Evolutionary conservation across 495 filamentous ascomycete species (phyloP), one percentile per base, ranked within the genome.

Genomic region (Neurospora intermedia): DNA sequence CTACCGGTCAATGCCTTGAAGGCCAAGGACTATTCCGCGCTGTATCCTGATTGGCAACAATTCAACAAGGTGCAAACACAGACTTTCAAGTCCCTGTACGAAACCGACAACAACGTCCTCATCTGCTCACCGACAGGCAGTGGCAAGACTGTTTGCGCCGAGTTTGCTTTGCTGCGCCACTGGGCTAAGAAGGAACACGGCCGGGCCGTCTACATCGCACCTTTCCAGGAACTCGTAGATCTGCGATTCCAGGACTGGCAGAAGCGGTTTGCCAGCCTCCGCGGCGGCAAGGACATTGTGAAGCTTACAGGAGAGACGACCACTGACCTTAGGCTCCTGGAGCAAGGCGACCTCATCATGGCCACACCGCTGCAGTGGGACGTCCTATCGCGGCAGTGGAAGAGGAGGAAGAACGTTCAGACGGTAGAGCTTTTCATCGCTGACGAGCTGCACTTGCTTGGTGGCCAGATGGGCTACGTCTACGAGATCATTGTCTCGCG

Each of bases 11-110:
- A 92, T 38, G 94, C 94, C 2, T 81, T 99, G 70, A 98, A 98
- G 86, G 88, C 87, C 27, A 88, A 91, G 69, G 95, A 98, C 62
- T 97, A 89, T 77, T 86, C 91, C 71, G 86, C 87, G 23, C 85
- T 99, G 18, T 99, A 97, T 77, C 90, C 93, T 9, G 86, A 92
- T 43, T 97, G 92, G 91, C 87, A 91, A 48, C 89, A 90, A 66
- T 99, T 98, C 87, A 98, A 98, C 84, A 97, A 96, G 83, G 90
- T 98, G 23, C 96, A 99, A 78, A 98, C 95, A 4, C 96, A 99
- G 78, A 93, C 94, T 0, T 98, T 98, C 85, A 96, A 97, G 81
- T 91, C 93, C 0, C 87, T 99, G 3, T 97, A 91, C 78, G 89
- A 91, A 41, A 90, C 93, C 0, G 92, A 98, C 79, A 94, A 98